phyloP scores from a whole-genome alignment of 208 protist species.

The Crithidia mellificae region DNA sequence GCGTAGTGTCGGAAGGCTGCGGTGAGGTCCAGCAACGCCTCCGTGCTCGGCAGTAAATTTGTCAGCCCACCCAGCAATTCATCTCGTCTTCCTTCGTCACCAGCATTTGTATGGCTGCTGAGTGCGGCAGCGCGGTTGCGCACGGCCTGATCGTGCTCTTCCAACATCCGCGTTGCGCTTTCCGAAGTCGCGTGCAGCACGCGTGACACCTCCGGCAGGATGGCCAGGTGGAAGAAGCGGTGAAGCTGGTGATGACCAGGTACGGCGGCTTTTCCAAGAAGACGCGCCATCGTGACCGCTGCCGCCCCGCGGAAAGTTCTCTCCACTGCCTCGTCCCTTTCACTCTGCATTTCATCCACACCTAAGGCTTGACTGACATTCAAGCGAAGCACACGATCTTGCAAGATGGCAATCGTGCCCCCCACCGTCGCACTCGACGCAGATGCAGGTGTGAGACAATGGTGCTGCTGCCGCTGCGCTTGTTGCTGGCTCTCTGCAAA shows the following conservation, averaged over 20 bases:
- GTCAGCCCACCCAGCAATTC: not conserved
- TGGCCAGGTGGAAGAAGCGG: slow-evolving; percentile 57
- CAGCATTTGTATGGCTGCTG: slow-evolving; percentile 3
- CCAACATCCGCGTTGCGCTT: too few species aligned
- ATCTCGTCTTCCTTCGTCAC: not conserved
- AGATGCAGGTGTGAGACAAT: not conserved
- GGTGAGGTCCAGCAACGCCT: slow-evolving; percentile 48
- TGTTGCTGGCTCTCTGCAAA: slow-evolving; percentile 24
- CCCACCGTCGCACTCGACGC: slow-evolving; percentile 4
- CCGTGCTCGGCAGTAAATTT: slow-evolving; percentile 7
- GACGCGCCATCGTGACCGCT: slow-evolving; percentile 50
- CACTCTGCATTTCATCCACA: too few species aligned
- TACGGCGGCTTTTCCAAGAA: slow-evolving; percentile 52
- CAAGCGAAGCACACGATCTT: slow-evolving; percentile 19
- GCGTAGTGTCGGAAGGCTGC: slow-evolving; percentile 56
- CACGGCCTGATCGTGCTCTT: too few species aligned
- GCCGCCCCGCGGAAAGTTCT: slow-evolving; percentile 19
- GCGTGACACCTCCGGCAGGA: slow-evolving; percentile 57
- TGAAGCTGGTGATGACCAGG: slow-evolving; percentile 77
- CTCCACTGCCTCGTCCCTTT: too few species aligned
- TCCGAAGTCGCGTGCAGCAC: slow-evolving; percentile 25
- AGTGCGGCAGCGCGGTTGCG: too few species aligned
- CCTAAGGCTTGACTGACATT: too few species aligned
- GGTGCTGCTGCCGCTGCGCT: not conserved
- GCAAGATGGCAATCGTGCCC: slow-evolving; percentile 16